Evolutionary conservation across 192 early-diverging fungal genomes (phyloP).

Genomic region (Radiomyces spectabilis): DNA sequence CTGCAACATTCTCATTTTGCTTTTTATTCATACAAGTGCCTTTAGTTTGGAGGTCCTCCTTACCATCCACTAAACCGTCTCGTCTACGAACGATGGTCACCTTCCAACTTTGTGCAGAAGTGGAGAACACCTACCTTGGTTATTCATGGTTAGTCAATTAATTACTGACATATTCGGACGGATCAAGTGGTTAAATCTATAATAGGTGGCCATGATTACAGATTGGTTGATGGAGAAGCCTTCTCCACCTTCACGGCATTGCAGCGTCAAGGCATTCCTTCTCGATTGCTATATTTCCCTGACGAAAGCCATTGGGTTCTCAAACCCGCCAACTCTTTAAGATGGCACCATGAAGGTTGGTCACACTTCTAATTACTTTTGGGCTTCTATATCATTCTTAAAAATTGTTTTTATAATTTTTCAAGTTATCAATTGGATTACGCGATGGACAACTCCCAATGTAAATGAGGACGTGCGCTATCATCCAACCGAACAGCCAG

Average conservation of each 20-base stretch:
- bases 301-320: conserved; percentile 61
- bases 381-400: too few species aligned
- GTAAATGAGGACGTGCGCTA: too few species aligned
- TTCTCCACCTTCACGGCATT: conserved; percentile 68
- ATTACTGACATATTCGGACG: not conserved
- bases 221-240: conserved; percentile 65
- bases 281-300: conserved; percentile 67
- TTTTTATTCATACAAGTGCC: not conserved
- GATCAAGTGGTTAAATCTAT: not conserved
- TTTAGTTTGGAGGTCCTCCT: conserved; percentile 58
- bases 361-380: too few species aligned
- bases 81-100: conserved; percentile 61
- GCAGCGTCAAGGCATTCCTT: conserved; percentile 61
- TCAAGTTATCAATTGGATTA: too few species aligned
- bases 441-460: too few species aligned
- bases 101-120: conserved; percentile 55
- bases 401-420: too few species aligned
- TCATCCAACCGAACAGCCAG: too few species aligned
- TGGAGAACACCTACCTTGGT: conserved; percentile 77
- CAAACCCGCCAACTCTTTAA: conserved; percentile 68
- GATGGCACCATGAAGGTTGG: conserved; percentile 67
- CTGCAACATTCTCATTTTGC: not conserved
- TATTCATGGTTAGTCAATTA: conserved; percentile 55
- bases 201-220: conserved; percentile 46
- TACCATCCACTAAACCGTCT: conserved; percentile 37